A percentile compares a stretch with the other conserved stretches of the same genome.
phyloP scores from a whole-genome alignment of 257 asterid species.

The Fraxinus cuspidata region DNA sequence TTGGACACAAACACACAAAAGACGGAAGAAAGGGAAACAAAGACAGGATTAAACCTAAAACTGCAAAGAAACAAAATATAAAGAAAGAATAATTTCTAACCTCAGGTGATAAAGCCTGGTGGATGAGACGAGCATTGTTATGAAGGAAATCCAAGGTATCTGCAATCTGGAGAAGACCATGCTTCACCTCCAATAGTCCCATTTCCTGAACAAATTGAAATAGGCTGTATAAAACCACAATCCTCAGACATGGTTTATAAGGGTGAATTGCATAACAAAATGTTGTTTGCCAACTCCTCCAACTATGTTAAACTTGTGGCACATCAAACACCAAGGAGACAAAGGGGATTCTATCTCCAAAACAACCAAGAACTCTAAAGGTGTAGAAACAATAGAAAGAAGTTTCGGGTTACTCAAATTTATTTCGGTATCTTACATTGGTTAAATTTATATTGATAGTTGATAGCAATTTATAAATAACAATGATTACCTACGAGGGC shows the following conservation, averaged over 20 bases:
- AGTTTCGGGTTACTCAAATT: slow-evolving; percentile 3
- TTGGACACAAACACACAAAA: background rate
- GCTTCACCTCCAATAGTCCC: slow-evolving; percentile 97
- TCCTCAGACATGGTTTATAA: slow-evolving; percentile 7
- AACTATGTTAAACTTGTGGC: background rate
- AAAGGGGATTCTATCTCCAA: slow-evolving; percentile 9
- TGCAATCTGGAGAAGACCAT: slow-evolving; percentile 91
- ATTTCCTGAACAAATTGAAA: slow-evolving; percentile 63
- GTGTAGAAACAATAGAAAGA: background rate
- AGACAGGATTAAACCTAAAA: slow-evolving; percentile 3
- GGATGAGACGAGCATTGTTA: slow-evolving; percentile 89
- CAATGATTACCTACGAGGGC: background rate
- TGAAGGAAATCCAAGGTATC: slow-evolving; percentile 98
- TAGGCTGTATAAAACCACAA: slow-evolving; percentile 11
- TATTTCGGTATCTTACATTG: background rate
- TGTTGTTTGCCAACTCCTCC: slow-evolving; percentile 23
- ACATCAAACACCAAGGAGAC: slow-evolving; percentile 1
- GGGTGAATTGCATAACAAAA: slow-evolving; percentile 3
- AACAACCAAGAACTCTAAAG: slow-evolving; percentile 10
- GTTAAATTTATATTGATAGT: background rate
- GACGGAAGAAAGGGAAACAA: slow-evolving; percentile 12
- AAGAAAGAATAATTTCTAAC: slow-evolving; percentile 36
- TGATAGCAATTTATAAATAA: background rate
- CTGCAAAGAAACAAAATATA: background rate
- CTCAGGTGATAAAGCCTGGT: slow-evolving; percentile 93